A percentile compares a stretch with the other conserved stretches of the same genome.
phyloP scores from a whole-genome alignment of 345 rosid species.

The Melaleuca quinquenervia region DNA sequence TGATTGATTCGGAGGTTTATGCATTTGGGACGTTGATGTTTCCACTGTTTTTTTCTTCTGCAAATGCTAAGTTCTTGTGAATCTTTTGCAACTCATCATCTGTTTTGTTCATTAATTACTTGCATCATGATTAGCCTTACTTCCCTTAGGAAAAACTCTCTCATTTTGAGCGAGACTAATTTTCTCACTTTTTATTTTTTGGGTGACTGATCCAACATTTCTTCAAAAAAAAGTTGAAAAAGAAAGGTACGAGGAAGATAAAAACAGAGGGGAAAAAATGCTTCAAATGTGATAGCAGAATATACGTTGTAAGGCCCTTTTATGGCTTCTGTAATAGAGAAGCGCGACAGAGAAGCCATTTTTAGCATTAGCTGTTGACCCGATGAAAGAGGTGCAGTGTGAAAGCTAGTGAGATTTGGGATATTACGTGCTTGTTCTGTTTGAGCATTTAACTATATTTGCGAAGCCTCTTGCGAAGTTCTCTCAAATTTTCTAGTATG shows the following conservation, averaged over 20 bases:
- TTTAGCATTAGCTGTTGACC: neutral
- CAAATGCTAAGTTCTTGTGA: neutral
- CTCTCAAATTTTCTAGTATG: too few relatives aligned
- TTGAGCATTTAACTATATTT: neutral
- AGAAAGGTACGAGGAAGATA: neutral
- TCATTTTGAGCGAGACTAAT: neutral
- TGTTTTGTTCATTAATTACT: neutral
- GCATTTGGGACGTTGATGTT: neutral
- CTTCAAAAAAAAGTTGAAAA: neutral
- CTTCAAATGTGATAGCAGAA: neutral
- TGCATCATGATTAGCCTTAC: neutral
- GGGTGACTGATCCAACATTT: conserved; percentile 15
- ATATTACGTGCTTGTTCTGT: neutral
- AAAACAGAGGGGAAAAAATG: neutral
- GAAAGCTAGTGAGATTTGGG: conserved; percentile 9
- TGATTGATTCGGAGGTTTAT: neutral
- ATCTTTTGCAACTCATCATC: neutral
- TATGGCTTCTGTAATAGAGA: neutral
- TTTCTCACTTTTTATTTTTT: neutral
- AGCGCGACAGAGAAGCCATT: conserved; percentile 16
- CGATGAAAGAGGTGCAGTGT: conserved; percentile 4
- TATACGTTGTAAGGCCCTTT: neutral
- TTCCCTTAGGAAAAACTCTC: neutral
- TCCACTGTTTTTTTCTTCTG: neutral
- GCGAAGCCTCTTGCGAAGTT: too few relatives aligned